These are phyloP conservation scores for Barnettozyma hawaiiensis DNA, from an alignment of 1,139 yeast genomes.

Conservation along the genomic window DNA sequence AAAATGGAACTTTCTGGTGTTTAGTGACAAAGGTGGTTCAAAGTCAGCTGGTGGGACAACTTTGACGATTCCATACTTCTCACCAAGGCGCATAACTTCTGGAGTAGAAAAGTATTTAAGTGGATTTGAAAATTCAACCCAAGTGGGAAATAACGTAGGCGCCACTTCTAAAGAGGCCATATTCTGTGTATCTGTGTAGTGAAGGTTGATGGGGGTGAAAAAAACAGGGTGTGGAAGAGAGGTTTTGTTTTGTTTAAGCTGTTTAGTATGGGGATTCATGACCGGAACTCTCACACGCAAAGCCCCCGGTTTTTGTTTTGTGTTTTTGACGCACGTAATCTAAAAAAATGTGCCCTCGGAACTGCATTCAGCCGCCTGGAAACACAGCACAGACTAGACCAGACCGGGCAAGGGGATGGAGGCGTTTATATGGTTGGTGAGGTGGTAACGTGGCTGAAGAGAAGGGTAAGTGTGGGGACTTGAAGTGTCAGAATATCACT, in stretches of 20 bases:
- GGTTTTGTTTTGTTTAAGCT: background rate
- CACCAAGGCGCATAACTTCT: slow-evolving; percentile 47
- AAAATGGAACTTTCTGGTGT: slow-evolving; percentile 47
- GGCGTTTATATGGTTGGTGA: too few species aligned
- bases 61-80: slow-evolving; percentile 57
- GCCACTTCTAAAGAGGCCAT: slow-evolving; percentile 27
- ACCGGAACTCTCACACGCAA: background rate
- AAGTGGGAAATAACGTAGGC: slow-evolving; percentile 53
- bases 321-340: slow-evolving; percentile 1
- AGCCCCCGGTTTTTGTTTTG: too few species aligned
- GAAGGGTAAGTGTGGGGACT: too few species aligned
- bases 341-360: background rate
- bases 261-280: background rate
- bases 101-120: slow-evolving; percentile 52
- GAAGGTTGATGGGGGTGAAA: too few species aligned
- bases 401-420: too few species aligned
- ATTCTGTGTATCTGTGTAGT: background rate
- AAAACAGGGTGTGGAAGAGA: background rate
- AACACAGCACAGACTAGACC: too few species aligned
- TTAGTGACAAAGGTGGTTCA: slow-evolving; percentile 48
- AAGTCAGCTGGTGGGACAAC: slow-evolving; percentile 57
- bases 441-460: too few species aligned
- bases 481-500: too few species aligned
- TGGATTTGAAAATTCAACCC: slow-evolving; percentile 54
- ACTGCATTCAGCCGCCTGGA: background rate